These are phyloP conservation scores for Sphaerulina vaccinii DNA, from an alignment of 2,329 filamentous ascomycete species.

Conservation along the genomic window DNA sequence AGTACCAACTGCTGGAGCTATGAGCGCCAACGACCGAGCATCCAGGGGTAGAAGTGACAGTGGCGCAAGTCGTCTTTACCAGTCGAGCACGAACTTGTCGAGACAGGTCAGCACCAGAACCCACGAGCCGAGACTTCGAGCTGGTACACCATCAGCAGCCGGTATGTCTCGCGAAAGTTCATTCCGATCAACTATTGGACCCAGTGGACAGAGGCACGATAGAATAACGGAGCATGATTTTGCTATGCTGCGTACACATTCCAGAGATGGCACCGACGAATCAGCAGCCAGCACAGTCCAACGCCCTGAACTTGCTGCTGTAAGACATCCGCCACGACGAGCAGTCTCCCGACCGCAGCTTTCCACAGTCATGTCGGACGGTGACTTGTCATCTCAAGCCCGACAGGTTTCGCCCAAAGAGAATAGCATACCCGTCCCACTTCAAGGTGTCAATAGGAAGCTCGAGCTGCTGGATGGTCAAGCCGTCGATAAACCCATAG, in stretches of 20 bases:
- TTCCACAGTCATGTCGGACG: conserved; percentile 31
- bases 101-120: conserved; percentile 42
- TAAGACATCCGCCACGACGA: conserved; percentile 10
- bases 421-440: conserved; percentile 21
- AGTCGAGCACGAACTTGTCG: conserved; percentile 24
- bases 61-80: conserved; percentile 40
- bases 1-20: conserved; percentile 82
- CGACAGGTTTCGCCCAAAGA: conserved; percentile 19
- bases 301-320: conserved; percentile 18
- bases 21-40: conserved; percentile 79
- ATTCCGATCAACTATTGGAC: conserved; percentile 25
- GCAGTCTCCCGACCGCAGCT: conserved; percentile 26
- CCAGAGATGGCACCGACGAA: conserved; percentile 19
- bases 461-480: conserved; percentile 5
- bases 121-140: conserved; percentile 35
- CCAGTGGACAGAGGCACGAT: conserved; percentile 35
- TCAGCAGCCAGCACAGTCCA: conserved; percentile 23
- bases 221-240: conserved; percentile 29
- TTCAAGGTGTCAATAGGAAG: conserved; percentile 10
- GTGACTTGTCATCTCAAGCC: conserved; percentile 1
- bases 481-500: conserved; percentile 4
- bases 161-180: conserved; percentile 40
- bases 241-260: conserved; percentile 16
- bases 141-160: conserved; percentile 33
- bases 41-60: conserved; percentile 56